Evolutionary conservation across 1,139 yeast genomes (phyloP), one percentile per base, ranked within the genome.

Genomic region (Saccharomycopsis crataegensis): DNA sequence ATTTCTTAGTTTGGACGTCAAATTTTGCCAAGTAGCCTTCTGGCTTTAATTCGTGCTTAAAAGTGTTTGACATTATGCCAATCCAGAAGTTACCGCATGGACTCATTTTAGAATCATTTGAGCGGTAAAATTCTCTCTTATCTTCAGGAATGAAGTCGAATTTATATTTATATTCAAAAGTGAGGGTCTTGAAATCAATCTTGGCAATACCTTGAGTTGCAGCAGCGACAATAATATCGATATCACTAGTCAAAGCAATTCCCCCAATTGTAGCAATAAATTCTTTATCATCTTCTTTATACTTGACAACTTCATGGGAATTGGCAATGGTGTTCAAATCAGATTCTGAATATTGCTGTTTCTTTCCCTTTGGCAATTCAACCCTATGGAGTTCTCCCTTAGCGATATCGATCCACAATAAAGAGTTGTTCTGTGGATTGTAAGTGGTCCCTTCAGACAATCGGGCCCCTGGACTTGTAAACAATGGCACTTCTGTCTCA

Each of bases 21-120:
- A 71, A 62, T 40, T 67, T 66, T 51, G 70, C 60, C 12, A 73
- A 55, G 55, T 67, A 65, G 3, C 77, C 78, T 48, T 68, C 67
- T 12, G 62, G 59, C 9, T 57, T 60, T 28, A 64, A 60, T 6
- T 51, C 53, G 1, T 57, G 54, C 36, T 56, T 58, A 31, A 70
- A 61, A 28, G 28, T 53, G 51, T 67, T 65, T 14, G 16, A 11
- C 90, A 86, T 85, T n/a, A 86, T 73, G 1, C 93, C 93, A 52
- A 84, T 75, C 79, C 86, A 83, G 53, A 85, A 74, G 59, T 81
- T 74, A 0, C 93, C 91, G 67, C 79, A 72, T 1, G 85, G 83
- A 53, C 84, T 86, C 48, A 85, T 75, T 50, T 79, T 77, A 0
- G 91, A 93, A 63, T 86, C 94, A 61, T 86, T 86, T 17, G 90